phyloP scores from a whole-genome alignment of 2,329 filamentous ascomycete genomes.

The Alternaria viburni region DNA sequence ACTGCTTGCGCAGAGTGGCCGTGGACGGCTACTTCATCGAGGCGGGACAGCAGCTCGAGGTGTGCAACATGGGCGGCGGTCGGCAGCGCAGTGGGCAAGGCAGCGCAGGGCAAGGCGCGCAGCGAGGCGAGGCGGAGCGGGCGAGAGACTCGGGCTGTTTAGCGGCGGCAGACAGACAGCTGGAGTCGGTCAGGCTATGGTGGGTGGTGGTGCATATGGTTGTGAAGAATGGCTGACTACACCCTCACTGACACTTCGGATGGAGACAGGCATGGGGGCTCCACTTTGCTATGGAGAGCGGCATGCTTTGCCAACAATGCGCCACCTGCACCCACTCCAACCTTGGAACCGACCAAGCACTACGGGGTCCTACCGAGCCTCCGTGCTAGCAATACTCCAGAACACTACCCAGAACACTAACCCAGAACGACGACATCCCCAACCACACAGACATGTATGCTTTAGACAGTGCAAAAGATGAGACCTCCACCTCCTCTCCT shows the following conservation, averaged over 20 bases:
- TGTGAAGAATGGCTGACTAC: background rate
- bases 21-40: slow-evolving; percentile 50
- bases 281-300: slow-evolving; percentile 16
- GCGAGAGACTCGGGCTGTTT: background rate
- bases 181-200: background rate
- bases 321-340: slow-evolving; percentile 13
- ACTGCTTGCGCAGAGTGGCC: slow-evolving; percentile 42
- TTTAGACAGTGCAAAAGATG: background rate
- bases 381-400: background rate
- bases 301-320: slow-evolving; percentile 9
- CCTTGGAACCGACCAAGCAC: background rate
- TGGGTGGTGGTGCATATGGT: background rate
- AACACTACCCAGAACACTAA: background rate
- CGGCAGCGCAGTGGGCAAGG: slow-evolving; percentile 4
- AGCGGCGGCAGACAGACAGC: background rate
- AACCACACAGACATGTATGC: background rate
- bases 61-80: slow-evolving; percentile 29
- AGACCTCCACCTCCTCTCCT: background rate
- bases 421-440: background rate
- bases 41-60: slow-evolving; percentile 31
- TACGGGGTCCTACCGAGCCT: slow-evolving; percentile 7
- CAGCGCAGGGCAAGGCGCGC: slow-evolving; percentile 9
- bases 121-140: slow-evolving; percentile 4
- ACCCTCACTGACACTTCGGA: background rate
- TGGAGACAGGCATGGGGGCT: slow-evolving; percentile 2